Evolutionary conservation across 257 asterid genomes (phyloP), one percentile per base, ranked within the genome.

Genomic region (Anisodus acutangulus): DNA sequence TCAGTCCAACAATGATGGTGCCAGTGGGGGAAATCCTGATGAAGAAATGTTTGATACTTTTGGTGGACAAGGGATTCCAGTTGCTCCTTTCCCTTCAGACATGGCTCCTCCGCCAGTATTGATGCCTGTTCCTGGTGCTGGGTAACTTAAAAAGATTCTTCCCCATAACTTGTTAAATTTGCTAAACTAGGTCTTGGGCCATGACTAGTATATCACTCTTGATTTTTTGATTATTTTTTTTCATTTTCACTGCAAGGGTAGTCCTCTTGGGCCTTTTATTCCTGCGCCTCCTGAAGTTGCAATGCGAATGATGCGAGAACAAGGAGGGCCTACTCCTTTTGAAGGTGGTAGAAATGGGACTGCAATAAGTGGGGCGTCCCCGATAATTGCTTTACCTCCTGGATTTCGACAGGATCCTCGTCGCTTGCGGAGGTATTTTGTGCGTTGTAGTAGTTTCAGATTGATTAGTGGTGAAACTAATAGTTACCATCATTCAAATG

Each of bases 81-180:
- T 94, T 85, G 91, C 94, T 53, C 47, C 92, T 82, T 95, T 94
- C 85, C 87, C 97, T 69, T 93, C 98, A 13, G 99, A 97, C 71
- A 92, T 97, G 60, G 94, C 92, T 84, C 99, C 91, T 64, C 92
- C 98, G 69, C 93, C 98, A 26, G 90, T 97, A 82, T 90, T 95
- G 90, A 97, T 97, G 99, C 99, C 99, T 58, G 98, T 97, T 85
- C 99, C 99, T 90, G 99, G 99, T 86, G 99, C 99, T 72, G 99
- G 99, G 99, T 97, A 87, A 86, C 89, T 88, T 79, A 51, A 39
- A n/a, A 41, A 51, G 45, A 16, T 60, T 80, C 82, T 41, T 2
- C 60, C 37, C 45, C 57, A 4, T 45, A 4, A 53, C 81, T 53
- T 51, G 16, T 78, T 78, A 53, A 26, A 51, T 53, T 53, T 78